Evolutionary conservation across 164 flowering plant species (phyloP).

Genomic region (Tetracentron sinense): DNA sequence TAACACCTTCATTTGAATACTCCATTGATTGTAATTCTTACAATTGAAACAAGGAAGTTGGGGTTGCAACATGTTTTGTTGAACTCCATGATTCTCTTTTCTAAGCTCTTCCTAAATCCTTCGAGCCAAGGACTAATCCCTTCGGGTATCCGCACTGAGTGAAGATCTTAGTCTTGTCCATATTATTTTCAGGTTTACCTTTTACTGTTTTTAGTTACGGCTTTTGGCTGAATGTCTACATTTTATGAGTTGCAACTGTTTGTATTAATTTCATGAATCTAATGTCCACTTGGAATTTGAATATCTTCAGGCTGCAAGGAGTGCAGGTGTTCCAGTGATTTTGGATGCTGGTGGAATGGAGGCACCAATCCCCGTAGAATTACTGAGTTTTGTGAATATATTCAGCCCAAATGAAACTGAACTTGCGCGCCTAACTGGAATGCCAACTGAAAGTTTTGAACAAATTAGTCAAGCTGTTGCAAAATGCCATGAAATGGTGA

Average conservation of each 20-base stretch:
- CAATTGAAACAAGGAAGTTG: too few relatives aligned
- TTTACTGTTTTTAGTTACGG: background rate
- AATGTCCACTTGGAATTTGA: conserved; percentile 2
- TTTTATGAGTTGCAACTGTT: background rate
- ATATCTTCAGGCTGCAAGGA: conserved; percentile 61
- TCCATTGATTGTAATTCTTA: too few relatives aligned
- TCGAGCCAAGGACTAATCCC: too few relatives aligned
- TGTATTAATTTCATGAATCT: conserved; percentile 1
- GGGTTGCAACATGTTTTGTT: too few relatives aligned
- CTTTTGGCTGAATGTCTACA: background rate
- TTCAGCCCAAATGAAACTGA: conserved; percentile 94
- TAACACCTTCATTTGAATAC: too few relatives aligned
- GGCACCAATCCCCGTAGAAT: conserved; percentile 63
- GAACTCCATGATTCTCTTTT: too few relatives aligned
- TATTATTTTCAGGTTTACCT: background rate
- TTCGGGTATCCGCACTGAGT: background rate
- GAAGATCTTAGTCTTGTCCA: too few relatives aligned
- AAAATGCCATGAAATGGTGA: conserved; percentile 77
- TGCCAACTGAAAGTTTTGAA: conserved; percentile 78
- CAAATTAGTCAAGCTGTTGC: conserved; percentile 63
- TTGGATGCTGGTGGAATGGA: conserved; percentile 96
- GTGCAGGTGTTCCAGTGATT: conserved; percentile 78
- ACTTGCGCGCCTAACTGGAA: conserved; percentile 71
- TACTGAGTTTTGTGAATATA: conserved; percentile 62
- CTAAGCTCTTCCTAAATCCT: too few relatives aligned